phyloP scores from a whole-genome alignment of 176 grass and related monocot species.

The Alopecurus myosuroides region DNA sequence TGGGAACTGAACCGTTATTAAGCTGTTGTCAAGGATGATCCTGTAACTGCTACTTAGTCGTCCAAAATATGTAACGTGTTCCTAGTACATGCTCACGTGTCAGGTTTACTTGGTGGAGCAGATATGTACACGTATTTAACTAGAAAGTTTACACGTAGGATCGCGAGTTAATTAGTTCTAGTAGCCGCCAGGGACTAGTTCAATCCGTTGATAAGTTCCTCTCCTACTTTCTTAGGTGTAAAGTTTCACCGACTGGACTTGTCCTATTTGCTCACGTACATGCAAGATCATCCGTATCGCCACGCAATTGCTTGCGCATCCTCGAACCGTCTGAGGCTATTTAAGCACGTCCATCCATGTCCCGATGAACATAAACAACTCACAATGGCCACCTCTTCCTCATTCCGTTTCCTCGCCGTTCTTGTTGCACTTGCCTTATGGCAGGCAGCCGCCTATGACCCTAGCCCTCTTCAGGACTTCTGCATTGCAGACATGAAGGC shows the following conservation, averaged over 20 bases:
- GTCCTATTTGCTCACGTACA: not conserved
- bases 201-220: not conserved
- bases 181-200: not conserved
- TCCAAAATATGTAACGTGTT: no score
- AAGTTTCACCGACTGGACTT: no score
- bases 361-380: not conserved
- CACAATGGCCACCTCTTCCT: not conserved
- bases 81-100: not conserved
- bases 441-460: not conserved
- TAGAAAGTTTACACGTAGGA: no score
- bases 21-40: no score
- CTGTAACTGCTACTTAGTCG: no score
- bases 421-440: not conserved
- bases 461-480: not conserved
- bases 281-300: not conserved
- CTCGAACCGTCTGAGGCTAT: not conserved
- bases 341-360: not conserved
- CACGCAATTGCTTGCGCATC: not conserved
- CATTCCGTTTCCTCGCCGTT: not conserved
- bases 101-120: not conserved
- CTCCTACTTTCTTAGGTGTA: no score
- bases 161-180: no score
- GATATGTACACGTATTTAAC: no score
- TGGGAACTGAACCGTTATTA: no score
- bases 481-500: not conserved